Conservation (phyloP, 2,329 filamentous ascomycete species). For the Aspergillus chevalieri region DNA sequence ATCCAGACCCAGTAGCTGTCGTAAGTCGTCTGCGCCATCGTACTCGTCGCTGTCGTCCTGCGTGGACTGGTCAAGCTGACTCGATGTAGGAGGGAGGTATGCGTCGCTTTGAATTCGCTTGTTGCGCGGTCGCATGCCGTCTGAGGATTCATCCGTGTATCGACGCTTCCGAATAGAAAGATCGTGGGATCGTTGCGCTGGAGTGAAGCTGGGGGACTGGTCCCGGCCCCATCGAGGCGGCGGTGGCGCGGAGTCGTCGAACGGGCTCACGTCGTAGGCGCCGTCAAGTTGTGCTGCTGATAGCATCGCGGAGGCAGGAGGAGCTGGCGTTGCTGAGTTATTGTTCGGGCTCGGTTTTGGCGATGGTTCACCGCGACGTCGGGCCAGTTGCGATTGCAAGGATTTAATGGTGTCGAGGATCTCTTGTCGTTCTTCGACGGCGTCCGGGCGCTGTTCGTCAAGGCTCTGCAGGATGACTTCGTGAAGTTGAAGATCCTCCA, state of each 20-base stretch:
- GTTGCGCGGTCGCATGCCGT: constrained; percentile 4
- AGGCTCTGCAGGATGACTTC: constrained; percentile 26
- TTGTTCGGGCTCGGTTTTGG: not conserved
- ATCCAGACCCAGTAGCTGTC: constrained; percentile 20
- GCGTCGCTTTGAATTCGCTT: constrained; percentile 8
- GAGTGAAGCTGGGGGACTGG: not conserved
- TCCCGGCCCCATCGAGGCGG: constrained; percentile 1
- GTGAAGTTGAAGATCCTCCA: constrained; percentile 29
- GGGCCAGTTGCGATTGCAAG: constrained; percentile 19
- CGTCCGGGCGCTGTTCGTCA: constrained; percentile 18
- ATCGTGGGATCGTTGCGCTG: not conserved
- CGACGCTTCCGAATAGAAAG: constrained; percentile 12
- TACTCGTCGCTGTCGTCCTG: not conserved
- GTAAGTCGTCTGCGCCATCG: constrained; percentile 9
- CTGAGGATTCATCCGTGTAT: constrained; percentile 5
- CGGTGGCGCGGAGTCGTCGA: not conserved
- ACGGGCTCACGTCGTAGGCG: not conserved
- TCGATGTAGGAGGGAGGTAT: not conserved
- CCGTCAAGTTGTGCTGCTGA: constrained; percentile 13
- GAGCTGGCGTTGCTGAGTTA: constrained; percentile 1
- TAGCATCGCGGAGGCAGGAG: not conserved
- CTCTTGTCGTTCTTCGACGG: constrained; percentile 20
- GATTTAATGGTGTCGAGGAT: constrained; percentile 18
- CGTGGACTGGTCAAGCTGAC: not conserved
- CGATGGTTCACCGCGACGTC: constrained; percentile 11